Evolutionary conservation across 306 rosid species (phyloP), one percentile per base, ranked within the genome.

Genomic region (Rosa chinensis): DNA sequence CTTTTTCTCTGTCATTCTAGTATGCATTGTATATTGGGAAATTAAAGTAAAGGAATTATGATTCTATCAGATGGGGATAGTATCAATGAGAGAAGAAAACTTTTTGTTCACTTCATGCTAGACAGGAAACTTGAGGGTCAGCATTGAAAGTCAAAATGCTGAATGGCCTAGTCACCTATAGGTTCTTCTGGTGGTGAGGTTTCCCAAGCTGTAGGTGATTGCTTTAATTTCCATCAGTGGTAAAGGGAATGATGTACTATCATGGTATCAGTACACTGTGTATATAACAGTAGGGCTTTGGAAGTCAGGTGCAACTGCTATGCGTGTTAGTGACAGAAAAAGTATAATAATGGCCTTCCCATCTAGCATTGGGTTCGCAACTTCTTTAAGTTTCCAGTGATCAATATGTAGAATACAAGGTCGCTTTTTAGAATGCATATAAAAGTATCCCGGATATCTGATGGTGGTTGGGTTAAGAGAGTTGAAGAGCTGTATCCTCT

Each of bases 171-270:
- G 45, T 8, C 42, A 75, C 53, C 78, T 17, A 25, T 63, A 47
- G 58, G n/a, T 32, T 28, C 42, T 8, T 4, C 32, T 28, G 62
- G 47, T 63, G 72, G 48, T 18, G 37, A 20, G 35, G 59, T 32
- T 76, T 75, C 2, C 17, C 20, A 17, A 32, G 20, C 45, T 17
- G 61, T 17, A 23, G 18, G 43, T 23, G 42, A 28, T 75, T 28
- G 37, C 55, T 72, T 71, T 56, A 40, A 8, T 8, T 74, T 74
- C 53, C 45, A 6, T 74, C 37, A 40, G 10, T 74, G 25, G 37
- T 23, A 61, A 62, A 20, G 58, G 72, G 56, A 62, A 32, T 76
- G 39, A 76, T 76, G 3, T 45, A 25, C 44, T 48, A 44, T 63
- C 21, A 32, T 20, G 45, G 18, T 45, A 50, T 21, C 25, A 77